Conservation (phyloP, 2,329 filamentous ascomycete species). For the Aureobasidium vineae region DNA sequence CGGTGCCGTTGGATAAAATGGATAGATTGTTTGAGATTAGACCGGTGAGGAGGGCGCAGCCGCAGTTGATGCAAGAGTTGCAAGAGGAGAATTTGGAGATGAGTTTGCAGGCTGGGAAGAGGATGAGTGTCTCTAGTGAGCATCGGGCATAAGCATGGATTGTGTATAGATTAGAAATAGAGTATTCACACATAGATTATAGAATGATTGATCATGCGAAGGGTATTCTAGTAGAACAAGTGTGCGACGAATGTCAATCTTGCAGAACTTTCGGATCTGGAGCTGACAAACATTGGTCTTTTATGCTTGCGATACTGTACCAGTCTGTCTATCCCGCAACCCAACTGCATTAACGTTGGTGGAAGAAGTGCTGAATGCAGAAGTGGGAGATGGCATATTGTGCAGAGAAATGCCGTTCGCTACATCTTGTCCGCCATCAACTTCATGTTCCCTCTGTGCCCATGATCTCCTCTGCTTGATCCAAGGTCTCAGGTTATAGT, state of each 20-base stretch:
- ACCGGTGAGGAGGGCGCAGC: conserved; percentile 45
- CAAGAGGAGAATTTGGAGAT: conserved; percentile 24
- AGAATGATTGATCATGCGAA: too few relatives aligned
- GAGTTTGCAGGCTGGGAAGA: conserved; percentile 20
- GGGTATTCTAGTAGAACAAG: too few relatives aligned
- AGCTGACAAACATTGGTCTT: not conserved
- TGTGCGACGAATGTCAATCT: too few relatives aligned
- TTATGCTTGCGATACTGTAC: not conserved
- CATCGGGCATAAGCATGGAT: not conserved
- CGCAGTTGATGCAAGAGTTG: conserved; percentile 40
- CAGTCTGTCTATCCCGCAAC: not conserved
- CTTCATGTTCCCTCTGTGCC: not conserved
- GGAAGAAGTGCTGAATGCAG: conserved; percentile 61
- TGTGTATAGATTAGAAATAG: too few relatives aligned
- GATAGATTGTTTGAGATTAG: conserved; percentile 48
- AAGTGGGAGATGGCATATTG: conserved; percentile 59
- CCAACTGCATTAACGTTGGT: conserved; percentile 34
- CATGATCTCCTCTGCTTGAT: conserved; percentile 36
- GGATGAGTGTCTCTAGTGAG: not conserved
- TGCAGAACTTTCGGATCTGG: too few relatives aligned
- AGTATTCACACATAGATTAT: too few relatives aligned
- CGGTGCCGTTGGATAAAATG: conserved; percentile 48
- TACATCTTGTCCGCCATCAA: not conserved
- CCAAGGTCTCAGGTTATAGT: conserved; percentile 64
- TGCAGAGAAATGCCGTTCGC: conserved; percentile 43